These are phyloP conservation scores for Ensete glaucum DNA, from an alignment of 176 grass and related monocot species.

Conservation along the genomic window DNA sequence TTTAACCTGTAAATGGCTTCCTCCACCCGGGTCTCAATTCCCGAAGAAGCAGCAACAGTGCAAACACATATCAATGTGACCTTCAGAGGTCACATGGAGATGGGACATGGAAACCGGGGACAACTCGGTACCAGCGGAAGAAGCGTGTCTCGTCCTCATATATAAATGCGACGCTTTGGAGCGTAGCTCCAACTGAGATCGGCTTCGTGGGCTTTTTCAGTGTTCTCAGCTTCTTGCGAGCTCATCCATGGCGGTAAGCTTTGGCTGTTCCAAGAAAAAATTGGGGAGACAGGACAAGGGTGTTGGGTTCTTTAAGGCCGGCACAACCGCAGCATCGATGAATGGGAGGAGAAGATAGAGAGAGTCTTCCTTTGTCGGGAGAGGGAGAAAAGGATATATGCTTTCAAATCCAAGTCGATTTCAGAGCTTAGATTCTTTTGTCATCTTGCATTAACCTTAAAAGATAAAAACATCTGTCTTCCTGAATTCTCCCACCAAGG, in stretches of 20 bases:
- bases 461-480: too few relatives aligned
- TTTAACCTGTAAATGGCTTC: neutral
- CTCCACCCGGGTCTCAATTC: neutral
- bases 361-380: too few relatives aligned
- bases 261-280: neutral
- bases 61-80: neutral
- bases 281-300: neutral
- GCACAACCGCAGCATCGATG: too few relatives aligned
- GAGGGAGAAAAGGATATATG: too few relatives aligned
- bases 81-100: slow-evolving; percentile 5
- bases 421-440: too few relatives aligned
- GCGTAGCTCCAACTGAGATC: neutral
- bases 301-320: too few relatives aligned
- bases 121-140: slow-evolving; percentile 8
- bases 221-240: neutral
- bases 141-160: neutral
- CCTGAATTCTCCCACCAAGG: too few relatives aligned
- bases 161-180: neutral
- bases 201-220: neutral
- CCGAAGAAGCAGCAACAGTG: neutral
- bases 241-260: neutral
- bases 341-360: too few relatives aligned
- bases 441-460: too few relatives aligned
- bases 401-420: too few relatives aligned
- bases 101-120: neutral